Percentiles rank a stretch among this genome's conserved stretches.
Conservation (phyloP, 2,329 filamentous ascomycete species). For the Sporothrix brunneoviolacea region DNA sequence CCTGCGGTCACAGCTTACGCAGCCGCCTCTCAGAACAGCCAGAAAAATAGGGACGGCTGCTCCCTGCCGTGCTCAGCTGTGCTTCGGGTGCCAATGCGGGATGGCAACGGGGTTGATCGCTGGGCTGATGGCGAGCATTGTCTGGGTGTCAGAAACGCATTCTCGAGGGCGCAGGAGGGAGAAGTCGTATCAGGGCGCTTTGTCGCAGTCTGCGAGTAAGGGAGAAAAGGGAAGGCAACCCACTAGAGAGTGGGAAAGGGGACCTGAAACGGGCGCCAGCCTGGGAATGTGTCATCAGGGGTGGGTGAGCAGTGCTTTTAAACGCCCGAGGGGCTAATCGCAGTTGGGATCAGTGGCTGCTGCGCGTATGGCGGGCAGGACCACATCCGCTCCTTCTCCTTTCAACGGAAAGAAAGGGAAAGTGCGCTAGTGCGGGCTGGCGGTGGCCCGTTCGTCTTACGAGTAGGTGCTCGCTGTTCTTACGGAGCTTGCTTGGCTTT, state of each 20-base stretch:
- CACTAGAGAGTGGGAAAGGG: not conserved
- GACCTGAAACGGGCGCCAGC: slow-evolving; percentile 15
- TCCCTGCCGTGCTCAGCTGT: not conserved
- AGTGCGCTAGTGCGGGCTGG: not conserved
- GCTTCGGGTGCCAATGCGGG: not conserved
- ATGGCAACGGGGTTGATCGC: not conserved
- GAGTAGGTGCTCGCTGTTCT: not conserved
- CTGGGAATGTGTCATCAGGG: slow-evolving; percentile 14
- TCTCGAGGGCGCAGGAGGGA: not conserved
- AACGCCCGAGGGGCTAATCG: too few species aligned
- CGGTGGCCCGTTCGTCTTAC: not conserved
- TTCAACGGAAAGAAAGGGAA: slow-evolving; percentile 1
- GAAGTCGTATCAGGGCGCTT: slow-evolving; percentile 1
- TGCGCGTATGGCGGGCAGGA: too few species aligned
- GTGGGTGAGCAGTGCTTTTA: too few species aligned
- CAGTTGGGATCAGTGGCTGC: too few species aligned
- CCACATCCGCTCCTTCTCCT: not conserved
- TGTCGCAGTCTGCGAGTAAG: not conserved
- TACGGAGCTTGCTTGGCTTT: not conserved
- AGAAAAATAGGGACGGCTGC: too few species aligned
- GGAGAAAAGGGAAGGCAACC: too few species aligned
- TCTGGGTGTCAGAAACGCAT: not conserved
- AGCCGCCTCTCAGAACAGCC: too few species aligned
- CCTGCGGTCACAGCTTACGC: not conserved
- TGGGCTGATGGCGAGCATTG: not conserved